Base-by-base conservation (phyloP, 176 grass and related monocot genomes). In the Lolium perenne region DNA sequence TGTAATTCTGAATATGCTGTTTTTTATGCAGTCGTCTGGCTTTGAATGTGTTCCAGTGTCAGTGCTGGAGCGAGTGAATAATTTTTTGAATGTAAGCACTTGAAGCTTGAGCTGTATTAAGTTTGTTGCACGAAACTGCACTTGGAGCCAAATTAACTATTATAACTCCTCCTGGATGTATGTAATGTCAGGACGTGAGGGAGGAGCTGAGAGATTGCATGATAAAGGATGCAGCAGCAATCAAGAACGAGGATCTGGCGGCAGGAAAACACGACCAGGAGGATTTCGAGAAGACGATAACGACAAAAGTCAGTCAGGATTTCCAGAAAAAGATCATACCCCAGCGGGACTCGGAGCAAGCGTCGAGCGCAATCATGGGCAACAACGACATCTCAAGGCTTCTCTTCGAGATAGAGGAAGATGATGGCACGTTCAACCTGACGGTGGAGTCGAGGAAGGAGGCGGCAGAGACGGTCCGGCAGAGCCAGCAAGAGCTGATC, bases 21-120 rank as follows among this genome's bases (percentile, higher is more conserved):
- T 72, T 41, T 76, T 77, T 77, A 16, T 85, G 81, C 87, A 98
- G 95, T 93, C 84, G 38, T 88, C 93, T 80, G 86, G 81, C 79
- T 98, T 98, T 76, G 95, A 98, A 87, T 98, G 95, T 84, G 95
- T 92, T 90, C 93, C 95, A 20, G 35, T 89, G 80, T 98, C 95
- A 32, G 72, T 95, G 76, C 86, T 98, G 91, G 95, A 98, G 78
- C 83, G 80, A 82, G 93, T 98, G 38, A 85, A 87, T 82, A 82
- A 88, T 57, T 98, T 98, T 90, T 67, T 98, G 82, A 98, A 98
- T 55, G 95, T 98, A 92, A 95, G 89, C 63, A 80, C 70, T 79
- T 70, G 82, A 29, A 78, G 64, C 18, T 4, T 83, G 53, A n/a
- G 54, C 29, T 32, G 47, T 76, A 13, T 83, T 82, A 50, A 0